Percentiles rank a stretch among this genome's conserved stretches.
These are phyloP conservation scores for Hemerocallis citrina DNA, from an alignment of 106 monocot species.

Conservation along the genomic window DNA sequence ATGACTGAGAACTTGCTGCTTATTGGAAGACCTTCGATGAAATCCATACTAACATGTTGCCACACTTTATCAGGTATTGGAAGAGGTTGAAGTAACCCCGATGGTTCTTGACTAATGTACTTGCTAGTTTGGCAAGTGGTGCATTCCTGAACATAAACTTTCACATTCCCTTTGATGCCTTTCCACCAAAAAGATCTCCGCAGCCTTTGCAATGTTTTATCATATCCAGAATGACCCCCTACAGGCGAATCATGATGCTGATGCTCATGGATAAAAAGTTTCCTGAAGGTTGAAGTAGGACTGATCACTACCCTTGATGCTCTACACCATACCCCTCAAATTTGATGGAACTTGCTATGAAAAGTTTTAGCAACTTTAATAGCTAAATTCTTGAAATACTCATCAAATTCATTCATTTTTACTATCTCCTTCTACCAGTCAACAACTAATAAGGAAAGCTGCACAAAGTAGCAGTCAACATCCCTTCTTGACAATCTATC, in stretches of 20 bases:
- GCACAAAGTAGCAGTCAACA: not conserved
- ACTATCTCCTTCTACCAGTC: not conserved
- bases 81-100: not conserved
- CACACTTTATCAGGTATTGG: not conserved
- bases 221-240: not conserved
- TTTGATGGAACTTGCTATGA: not conserved
- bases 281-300: not conserved
- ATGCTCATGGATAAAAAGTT: not conserved
- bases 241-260: not conserved
- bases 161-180: not conserved
- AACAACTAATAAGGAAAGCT: not conserved
- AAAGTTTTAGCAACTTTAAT: not conserved
- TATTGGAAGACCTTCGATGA: no score
- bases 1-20: no score
- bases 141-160: not conserved
- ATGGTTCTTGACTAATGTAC: not conserved
- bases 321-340: not conserved
- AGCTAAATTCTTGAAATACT: not conserved
- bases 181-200: not conserved
- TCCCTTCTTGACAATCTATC: not conserved
- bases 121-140: not conserved
- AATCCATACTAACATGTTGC: no score
- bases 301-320: not conserved
- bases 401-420: not conserved
- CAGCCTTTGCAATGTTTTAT: not conserved